Evolutionary conservation across 2,329 filamentous ascomycete genomes (phyloP).

Genomic region (Xylariales sp.): DNA sequence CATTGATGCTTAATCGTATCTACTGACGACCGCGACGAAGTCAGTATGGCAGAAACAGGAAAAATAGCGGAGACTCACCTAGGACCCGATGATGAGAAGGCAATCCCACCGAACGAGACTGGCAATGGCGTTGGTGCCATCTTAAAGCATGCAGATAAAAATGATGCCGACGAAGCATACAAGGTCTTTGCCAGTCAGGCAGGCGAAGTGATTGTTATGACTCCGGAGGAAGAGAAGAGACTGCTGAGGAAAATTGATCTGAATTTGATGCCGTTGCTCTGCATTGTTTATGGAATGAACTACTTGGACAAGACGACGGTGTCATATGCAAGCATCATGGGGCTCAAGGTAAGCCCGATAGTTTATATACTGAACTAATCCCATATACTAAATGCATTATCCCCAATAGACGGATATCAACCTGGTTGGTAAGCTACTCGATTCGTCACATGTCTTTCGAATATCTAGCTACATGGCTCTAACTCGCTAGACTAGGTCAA

Average conservation of each 20-base stretch:
- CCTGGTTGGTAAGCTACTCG: conserved; percentile 21
- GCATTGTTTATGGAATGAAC: conserved; percentile 53
- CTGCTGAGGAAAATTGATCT: conserved; percentile 41
- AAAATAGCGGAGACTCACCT: too few relatives aligned
- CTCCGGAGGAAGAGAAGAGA: conserved; percentile 33
- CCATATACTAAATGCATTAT: background rate
- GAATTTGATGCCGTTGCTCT: conserved; percentile 47
- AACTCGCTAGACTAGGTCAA: conserved; percentile 19
- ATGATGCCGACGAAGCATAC: conserved; percentile 39
- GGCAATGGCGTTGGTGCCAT: too few relatives aligned
- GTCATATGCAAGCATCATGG: conserved; percentile 50
- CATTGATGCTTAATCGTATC: too few relatives aligned
- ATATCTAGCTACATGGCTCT: too few relatives aligned
- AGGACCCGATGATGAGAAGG: too few relatives aligned
- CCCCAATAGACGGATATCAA: conserved; percentile 22
- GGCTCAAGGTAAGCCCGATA: conserved; percentile 34
- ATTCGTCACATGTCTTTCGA: too few relatives aligned
- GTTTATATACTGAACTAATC: background rate
- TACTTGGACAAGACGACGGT: conserved; percentile 43
- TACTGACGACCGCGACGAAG: too few relatives aligned
- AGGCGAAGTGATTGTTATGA: conserved; percentile 31
- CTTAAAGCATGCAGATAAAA: conserved; percentile 30
- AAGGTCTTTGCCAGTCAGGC: conserved; percentile 31
- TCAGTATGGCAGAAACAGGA: too few relatives aligned
- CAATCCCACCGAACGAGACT: too few relatives aligned